These are phyloP conservation scores for Pseudomassariella vexata DNA, from an alignment of 2,329 filamentous ascomycete genomes.

Conservation along the genomic window DNA sequence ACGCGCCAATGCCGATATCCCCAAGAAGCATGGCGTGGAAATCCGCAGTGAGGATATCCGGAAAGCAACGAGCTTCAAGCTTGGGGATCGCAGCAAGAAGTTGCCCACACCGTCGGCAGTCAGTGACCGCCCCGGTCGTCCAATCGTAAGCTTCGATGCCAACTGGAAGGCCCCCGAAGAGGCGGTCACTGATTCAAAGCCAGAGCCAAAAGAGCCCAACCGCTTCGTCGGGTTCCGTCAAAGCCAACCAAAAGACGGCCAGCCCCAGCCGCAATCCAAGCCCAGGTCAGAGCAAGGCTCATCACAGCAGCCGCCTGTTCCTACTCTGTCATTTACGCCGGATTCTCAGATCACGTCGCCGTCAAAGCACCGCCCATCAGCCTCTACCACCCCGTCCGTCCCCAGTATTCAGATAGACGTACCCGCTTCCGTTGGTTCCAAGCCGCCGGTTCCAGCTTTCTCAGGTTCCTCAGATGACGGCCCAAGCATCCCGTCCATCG, in stretches of 20 bases:
- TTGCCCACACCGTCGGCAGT: conserved; percentile 85
- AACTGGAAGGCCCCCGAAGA: conserved; percentile 71
- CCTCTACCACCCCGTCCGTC: conserved; percentile 27
- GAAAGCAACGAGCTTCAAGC: conserved; percentile 80
- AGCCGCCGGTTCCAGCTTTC: conserved; percentile 45
- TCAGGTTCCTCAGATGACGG: conserved; percentile 33
- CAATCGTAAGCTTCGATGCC: conserved; percentile 94
- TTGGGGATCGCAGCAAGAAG: conserved; percentile 80
- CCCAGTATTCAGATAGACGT: conserved; percentile 39
- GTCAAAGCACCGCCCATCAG: conserved; percentile 27
- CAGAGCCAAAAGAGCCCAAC: conserved; percentile 31
- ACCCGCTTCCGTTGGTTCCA: conserved; percentile 18
- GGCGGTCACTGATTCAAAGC: conserved; percentile 67
- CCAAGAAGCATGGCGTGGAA: conserved; percentile 73
- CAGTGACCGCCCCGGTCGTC: conserved; percentile 82
- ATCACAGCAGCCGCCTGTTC: conserved; percentile 31
- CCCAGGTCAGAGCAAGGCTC: conserved; percentile 23
- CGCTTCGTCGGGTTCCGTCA: conserved; percentile 23
- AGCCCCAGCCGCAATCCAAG: conserved; percentile 18
- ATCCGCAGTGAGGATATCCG: conserved; percentile 83
- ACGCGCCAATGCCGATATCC: conserved; percentile 34
- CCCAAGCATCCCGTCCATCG: conserved; percentile 34
- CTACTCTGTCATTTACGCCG: conserved; percentile 51
- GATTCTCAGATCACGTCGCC: conserved; percentile 31
- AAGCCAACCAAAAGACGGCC: conserved; percentile 19